These are phyloP conservation scores for Boletus rubroflammeus DNA, from an alignment of 768 basidiomycete species.

Conservation along the genomic window DNA sequence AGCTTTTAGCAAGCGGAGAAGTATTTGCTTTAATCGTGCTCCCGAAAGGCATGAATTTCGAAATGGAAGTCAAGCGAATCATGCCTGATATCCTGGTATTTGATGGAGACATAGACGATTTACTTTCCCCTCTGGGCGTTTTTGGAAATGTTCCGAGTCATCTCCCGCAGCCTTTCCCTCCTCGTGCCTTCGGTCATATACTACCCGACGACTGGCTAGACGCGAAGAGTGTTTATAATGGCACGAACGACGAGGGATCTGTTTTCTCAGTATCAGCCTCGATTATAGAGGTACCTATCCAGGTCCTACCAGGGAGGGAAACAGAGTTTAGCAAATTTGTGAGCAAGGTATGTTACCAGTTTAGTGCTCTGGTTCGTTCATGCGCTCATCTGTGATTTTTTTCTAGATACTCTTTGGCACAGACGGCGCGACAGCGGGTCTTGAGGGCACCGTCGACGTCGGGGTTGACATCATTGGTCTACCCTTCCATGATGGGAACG, in stretches of 20 bases:
- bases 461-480: constrained; percentile 57
- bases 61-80: constrained; percentile 58
- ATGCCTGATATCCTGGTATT: constrained; percentile 76
- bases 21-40: constrained; percentile 64
- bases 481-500: constrained; percentile 41
- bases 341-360: constrained; percentile 52
- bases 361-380: neutral
- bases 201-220: constrained; percentile 66
- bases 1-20: constrained; percentile 65
- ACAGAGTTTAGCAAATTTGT: constrained; percentile 75
- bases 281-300: constrained; percentile 69
- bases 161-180: constrained; percentile 64
- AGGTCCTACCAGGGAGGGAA: constrained; percentile 76
- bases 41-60: constrained; percentile 64
- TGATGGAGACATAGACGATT: constrained; percentile 60
- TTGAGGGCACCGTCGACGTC: constrained; percentile 62
- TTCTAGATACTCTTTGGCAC: constrained; percentile 64
- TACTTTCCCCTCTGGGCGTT: constrained; percentile 1
- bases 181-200: constrained; percentile 72
- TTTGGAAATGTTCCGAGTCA: constrained; percentile 39
- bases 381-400: neutral
- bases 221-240: constrained; percentile 40
- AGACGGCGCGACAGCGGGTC: constrained; percentile 64
- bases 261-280: constrained; percentile 58
- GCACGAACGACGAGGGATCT: constrained; percentile 48